Evolutionary conservation across 257 asterid genomes (phyloP), one percentile per base, ranked within the genome.

Genomic region (Capsicum baccatum): DNA sequence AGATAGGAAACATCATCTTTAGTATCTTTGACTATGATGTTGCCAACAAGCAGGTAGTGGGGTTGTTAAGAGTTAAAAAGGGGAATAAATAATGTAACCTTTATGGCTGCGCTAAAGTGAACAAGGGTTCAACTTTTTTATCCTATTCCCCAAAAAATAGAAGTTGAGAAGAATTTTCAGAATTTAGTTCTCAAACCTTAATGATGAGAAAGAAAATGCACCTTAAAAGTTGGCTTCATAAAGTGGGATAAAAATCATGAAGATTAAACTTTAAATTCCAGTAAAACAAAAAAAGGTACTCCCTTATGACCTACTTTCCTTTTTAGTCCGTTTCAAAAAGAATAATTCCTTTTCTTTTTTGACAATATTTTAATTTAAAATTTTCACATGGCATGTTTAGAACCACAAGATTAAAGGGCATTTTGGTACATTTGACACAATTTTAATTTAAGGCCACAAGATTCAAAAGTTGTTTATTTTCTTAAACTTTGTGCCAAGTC

Each of bases 1-100:
- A 54, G 64, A 78, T 54, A 8, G 26, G 17, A 54, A 6, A n/a
- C 64, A 78, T 78, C 82, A 78, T 54, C 52, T 54, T 78, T 78
- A 8, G 82, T 33, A 78, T 55, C 82, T 78, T 78, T 54, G 82
- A 78, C 82, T 78, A 78, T 54, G 64, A 78, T 54, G 47, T 26
- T 52, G 33, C 64, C 64, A 52, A 54, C n/a, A 21, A 78, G 16
- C 42, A 14, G 33, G 10, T 54, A 54, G 48, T 78, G 82, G 80
- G 17, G 10, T 78, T 78, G 33, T 78, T 78, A 76, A 13, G 9
- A 8, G 63, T 14, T 26, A 13, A 76, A 76, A 54, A 69, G 11
- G 78, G 26, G 33, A 15, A 39, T 39, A 8, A 2, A 54, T 8
- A 54, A 78, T 33, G 7, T 4, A 33, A 54, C 47, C 21, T 78